Evolutionary conservation across 2,329 filamentous ascomycete genomes (phyloP).

Genomic region (Penicillium capsulatum): DNA sequence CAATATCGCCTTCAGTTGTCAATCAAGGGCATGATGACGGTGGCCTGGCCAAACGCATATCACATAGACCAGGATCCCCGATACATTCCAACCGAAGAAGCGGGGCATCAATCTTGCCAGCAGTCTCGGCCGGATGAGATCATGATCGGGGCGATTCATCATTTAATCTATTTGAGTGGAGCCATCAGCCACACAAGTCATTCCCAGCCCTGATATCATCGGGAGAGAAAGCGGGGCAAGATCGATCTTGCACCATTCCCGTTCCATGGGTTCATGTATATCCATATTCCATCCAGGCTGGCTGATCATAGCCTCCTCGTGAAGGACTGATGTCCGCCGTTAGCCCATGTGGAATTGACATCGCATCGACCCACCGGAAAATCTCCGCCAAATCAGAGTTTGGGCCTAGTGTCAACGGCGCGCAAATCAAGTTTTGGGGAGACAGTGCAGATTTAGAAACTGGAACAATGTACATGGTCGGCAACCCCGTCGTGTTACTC

Average conservation of each 20-base stretch:
- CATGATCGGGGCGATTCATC: slow-evolving; percentile 21
- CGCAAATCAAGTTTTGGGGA: slow-evolving; percentile 17
- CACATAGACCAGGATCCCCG: slow-evolving; percentile 2
- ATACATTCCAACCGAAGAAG: slow-evolving; percentile 2
- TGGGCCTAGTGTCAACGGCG: slow-evolving; percentile 8
- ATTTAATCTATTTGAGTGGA: slow-evolving; percentile 27
- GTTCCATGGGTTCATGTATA: background rate
- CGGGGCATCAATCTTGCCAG: slow-evolving; percentile 5
- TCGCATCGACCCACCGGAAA: slow-evolving; percentile 8
- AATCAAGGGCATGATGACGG: no score
- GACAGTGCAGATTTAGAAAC: no score
- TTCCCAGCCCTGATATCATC: slow-evolving; percentile 18
- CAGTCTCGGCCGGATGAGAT: slow-evolving; percentile 21
- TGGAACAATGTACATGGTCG: no score
- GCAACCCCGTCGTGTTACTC: no score
- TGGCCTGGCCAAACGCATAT: slow-evolving; percentile 1
- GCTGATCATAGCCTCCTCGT: no score
- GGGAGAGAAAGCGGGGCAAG: slow-evolving; percentile 5
- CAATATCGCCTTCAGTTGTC: no score
- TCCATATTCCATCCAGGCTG: no score
- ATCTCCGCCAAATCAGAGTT: slow-evolving; percentile 11
- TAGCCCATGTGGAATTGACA: no score
- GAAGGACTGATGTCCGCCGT: no score
- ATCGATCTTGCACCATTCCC: background rate
- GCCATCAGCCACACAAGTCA: slow-evolving; percentile 25